Conservation (phyloP, 2,329 filamentous ascomycete species). For the Allantophomopsis lycopodina region DNA sequence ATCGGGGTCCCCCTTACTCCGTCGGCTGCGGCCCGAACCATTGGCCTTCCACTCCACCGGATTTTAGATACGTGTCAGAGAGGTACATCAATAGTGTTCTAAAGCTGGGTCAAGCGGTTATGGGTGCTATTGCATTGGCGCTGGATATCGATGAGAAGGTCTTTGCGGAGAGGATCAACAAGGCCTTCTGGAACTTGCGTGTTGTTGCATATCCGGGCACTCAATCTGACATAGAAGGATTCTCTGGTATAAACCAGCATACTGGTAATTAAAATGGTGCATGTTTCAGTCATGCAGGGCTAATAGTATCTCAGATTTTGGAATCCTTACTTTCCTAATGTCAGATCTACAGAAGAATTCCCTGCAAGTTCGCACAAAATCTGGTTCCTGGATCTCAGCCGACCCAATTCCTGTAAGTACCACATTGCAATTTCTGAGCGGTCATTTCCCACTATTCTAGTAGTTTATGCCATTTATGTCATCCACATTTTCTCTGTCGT, state of each 20-base stretch:
- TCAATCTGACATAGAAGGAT: background rate
- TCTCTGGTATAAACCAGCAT: slow-evolving; percentile 5
- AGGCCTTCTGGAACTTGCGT: slow-evolving; percentile 8
- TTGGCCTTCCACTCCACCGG: slow-evolving; percentile 2
- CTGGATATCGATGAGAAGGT: slow-evolving; percentile 6
- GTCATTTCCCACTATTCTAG: too few relatives aligned
- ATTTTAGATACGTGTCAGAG: slow-evolving; percentile 3
- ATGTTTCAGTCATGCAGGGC: too few relatives aligned
- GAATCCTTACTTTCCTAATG: slow-evolving; percentile 8
- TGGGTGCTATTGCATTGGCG: slow-evolving; percentile 6
- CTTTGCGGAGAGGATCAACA: slow-evolving; percentile 4
- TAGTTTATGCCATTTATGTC: too few relatives aligned
- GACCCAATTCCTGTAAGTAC: slow-evolving; percentile 5
- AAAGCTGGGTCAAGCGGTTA: slow-evolving; percentile 3
- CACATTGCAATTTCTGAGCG: background rate
- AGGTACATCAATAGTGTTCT: slow-evolving; percentile 4
- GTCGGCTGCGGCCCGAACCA: slow-evolving; percentile 5
- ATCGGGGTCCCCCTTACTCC: slow-evolving; percentile 2
- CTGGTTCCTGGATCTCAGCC: slow-evolving; percentile 6
- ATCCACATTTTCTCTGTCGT: too few relatives aligned
- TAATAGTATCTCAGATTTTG: slow-evolving; percentile 5
- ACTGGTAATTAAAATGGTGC: slow-evolving; percentile 1
- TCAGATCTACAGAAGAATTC: slow-evolving; percentile 6
- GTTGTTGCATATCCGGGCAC: slow-evolving; percentile 5
- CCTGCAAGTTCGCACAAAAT: slow-evolving; percentile 5